Evolutionary conservation across 2,329 filamentous ascomycete genomes (phyloP), one percentile per base, ranked within the genome.

Genomic region (Nigrospora sphaerica): DNA sequence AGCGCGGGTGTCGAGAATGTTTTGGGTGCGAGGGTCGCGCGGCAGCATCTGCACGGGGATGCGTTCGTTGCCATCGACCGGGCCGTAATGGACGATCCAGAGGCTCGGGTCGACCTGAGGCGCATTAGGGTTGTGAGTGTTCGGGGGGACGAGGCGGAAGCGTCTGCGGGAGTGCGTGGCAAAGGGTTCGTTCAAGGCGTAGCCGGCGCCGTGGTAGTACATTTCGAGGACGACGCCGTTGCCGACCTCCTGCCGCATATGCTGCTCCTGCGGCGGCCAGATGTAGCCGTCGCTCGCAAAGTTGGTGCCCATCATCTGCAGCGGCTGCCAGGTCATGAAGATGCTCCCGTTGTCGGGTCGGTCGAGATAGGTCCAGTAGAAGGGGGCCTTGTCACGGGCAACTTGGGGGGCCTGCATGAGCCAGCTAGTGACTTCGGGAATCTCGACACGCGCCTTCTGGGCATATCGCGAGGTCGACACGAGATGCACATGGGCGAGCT

Each of bases 361-460:
- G 57, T 93, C 83, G 47, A 97, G 80, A 64, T 92, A 95, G 39
- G 86, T 91, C 92, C 92, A 98, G 68, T 85, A 88, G 76, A 98
- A 91, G 3, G 92, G 81, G 42, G 90, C 85, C 53, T 83, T 75
- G 60, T 95, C 86, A 65, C 88, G 87, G 56, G 91, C 86, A 51
- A 95, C 86, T 61, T 88, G 85, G 10, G 91, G 88, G 35, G 90
- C 91, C 58, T 83, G 81, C 61, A 91, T 75, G 50, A 97, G 79
- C 76, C 88, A 92, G 59, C 88, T 84, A 50, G 89, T 85, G 23
- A 92, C 87, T 54, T 91, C 86, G 48, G 86, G 80, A 31, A 87
- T 74, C 56, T 85, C 81, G 54, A 95, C 74, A 44, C 80, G 78
- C 43, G 81, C 81, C 60, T 86, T 80, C 49, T 80, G 69, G 3